Conservation (phyloP, 2,329 filamentous ascomycete species). For the Neopestalotiopsis sp. region DNA sequence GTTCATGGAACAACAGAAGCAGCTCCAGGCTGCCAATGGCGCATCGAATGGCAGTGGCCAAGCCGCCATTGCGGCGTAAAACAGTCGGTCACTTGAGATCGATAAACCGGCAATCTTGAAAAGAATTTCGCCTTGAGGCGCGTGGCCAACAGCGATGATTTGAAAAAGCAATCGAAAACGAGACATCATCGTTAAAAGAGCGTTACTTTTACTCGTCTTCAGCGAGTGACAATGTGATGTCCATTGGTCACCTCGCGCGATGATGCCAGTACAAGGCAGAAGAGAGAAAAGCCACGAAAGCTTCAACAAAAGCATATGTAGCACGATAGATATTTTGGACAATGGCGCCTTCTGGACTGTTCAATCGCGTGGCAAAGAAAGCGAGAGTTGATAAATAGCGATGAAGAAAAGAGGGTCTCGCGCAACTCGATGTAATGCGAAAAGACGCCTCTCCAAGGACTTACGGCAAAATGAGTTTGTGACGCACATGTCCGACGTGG, state of each 20-base stretch:
- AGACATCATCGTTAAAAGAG: background rate
- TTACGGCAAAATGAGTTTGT: background rate
- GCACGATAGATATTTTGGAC: background rate
- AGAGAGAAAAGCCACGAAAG: background rate
- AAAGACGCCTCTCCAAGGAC: background rate
- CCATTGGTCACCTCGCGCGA: background rate
- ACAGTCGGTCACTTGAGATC: background rate
- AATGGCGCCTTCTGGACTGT: background rate
- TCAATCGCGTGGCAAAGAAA: background rate
- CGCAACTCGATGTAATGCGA: background rate
- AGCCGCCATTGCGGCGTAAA: slow-evolving; percentile 6
- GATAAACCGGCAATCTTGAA: background rate
- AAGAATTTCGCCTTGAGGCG: background rate
- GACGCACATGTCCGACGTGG: background rate
- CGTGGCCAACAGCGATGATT: background rate
- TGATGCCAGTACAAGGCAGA: background rate
- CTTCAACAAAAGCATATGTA: background rate
- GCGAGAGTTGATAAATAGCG: background rate
- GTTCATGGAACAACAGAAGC: slow-evolving; percentile 45
- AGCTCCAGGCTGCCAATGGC: slow-evolving; percentile 6
- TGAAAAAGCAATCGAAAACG: background rate
- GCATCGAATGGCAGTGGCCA: slow-evolving; percentile 6
- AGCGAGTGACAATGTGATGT: background rate
- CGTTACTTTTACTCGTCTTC: background rate
- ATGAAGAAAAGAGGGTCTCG: background rate